Conservation (phyloP, 2,329 filamentous ascomycete species). For the Aureobasidium mangrovei region DNA sequence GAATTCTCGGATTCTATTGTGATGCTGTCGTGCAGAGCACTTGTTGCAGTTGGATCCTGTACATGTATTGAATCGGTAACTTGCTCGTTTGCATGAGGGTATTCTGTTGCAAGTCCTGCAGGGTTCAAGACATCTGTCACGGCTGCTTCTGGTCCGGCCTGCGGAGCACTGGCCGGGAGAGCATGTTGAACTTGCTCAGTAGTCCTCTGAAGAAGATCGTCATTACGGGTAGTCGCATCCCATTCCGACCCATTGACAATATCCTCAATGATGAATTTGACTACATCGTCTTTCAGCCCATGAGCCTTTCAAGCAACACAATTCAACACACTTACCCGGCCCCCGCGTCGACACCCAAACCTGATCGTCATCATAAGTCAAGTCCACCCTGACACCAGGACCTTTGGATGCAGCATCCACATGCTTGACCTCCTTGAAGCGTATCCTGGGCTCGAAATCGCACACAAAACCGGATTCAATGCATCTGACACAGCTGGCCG, state of each 20-base stretch:
- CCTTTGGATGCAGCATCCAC: slow-evolving; percentile 16
- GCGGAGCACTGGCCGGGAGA: neutral
- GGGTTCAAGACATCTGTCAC: neutral
- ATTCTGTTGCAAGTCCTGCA: neutral
- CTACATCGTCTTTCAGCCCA: slow-evolving; percentile 1
- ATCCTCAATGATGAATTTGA: slow-evolving; percentile 19
- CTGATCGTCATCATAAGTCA: slow-evolving; percentile 17
- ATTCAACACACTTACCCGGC: slow-evolving; percentile 9
- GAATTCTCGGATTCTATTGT: neutral
- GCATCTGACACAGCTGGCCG: slow-evolving; percentile 17
- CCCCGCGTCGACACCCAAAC: slow-evolving; percentile 17
- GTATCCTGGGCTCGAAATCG: slow-evolving; percentile 19
- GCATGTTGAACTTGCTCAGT: neutral
- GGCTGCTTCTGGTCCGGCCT: neutral
- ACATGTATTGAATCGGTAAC: neutral
- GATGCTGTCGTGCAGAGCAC: neutral
- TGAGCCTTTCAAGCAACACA: neutral
- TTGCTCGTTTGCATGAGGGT: neutral
- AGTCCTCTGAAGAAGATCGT: neutral
- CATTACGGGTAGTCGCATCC: neutral
- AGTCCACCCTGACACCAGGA: slow-evolving; percentile 11
- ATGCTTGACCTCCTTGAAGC: slow-evolving; percentile 18
- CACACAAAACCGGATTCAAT: slow-evolving; percentile 17
- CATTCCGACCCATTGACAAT: slow-evolving; percentile 12
- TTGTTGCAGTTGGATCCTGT: too few relatives aligned